Percentiles rank a stretch among this genome's conserved stretches.
Conservation (phyloP, 306 rosid species). For the Cucurbita argyrosperma region DNA sequence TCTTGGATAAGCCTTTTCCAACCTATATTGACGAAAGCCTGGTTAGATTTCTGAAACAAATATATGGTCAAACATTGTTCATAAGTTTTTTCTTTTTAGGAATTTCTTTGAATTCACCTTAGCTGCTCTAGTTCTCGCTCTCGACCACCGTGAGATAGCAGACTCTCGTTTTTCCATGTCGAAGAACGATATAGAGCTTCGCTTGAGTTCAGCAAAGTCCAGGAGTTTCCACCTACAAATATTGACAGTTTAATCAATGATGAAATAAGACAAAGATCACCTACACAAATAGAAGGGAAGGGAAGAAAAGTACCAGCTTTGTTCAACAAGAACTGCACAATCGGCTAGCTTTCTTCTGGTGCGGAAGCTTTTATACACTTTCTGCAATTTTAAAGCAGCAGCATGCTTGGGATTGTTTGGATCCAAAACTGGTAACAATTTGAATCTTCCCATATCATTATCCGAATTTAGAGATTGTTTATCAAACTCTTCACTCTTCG, state of each 20-base stretch:
- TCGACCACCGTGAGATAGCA: conserved; percentile 93
- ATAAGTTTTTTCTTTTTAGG: not conserved
- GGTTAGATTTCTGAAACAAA: not conserved
- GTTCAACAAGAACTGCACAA: conserved; percentile 97
- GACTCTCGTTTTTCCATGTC: conserved; percentile 92
- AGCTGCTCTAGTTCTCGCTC: conserved; percentile 97
- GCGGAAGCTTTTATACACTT: conserved; percentile 96
- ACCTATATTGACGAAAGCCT: conserved; percentile 43
- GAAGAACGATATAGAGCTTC: conserved; percentile 86
- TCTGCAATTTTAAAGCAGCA: conserved; percentile 90
- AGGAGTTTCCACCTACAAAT: conserved; percentile 85
- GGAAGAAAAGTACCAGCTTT: conserved; percentile 61
- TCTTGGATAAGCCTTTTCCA: conserved; percentile 91
- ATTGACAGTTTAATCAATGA: conserved; percentile 4
- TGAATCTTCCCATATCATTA: conserved; percentile 16
- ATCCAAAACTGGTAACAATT: conserved; percentile 29
- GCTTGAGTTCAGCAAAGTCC: conserved; percentile 89
- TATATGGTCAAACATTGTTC: not conserved
- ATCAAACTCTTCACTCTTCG: conserved; percentile 29
- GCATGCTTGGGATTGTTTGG: conserved; percentile 55
- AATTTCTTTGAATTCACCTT: conserved; percentile 33
- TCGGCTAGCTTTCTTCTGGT: conserved; percentile 94
- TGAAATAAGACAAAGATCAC: not conserved
- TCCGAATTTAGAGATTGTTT: conserved; percentile 24
- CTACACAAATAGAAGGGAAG: not conserved